Percentiles rank a stretch among this genome's conserved stretches.
These are phyloP conservation scores for Aspergillus fischeri DNA, from an alignment of 2,329 filamentous ascomycete genomes.

Conservation along the genomic window DNA sequence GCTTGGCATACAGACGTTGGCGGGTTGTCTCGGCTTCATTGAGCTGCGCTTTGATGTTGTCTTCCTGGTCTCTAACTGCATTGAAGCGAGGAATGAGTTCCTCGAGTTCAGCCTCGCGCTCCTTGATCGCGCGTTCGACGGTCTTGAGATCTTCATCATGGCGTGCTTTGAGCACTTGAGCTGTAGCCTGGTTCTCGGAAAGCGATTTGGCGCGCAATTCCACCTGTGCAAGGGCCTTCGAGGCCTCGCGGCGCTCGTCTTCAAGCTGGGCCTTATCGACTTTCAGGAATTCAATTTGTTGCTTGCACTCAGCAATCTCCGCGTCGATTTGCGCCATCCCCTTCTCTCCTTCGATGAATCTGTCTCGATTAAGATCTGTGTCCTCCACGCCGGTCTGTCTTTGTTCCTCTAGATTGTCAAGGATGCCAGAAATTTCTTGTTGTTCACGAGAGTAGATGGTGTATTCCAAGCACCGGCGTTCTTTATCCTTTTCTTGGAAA, in stretches of 20 bases:
- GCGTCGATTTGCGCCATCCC: slow-evolving; percentile 71
- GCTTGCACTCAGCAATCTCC: slow-evolving; percentile 73
- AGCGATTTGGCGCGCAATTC: slow-evolving; percentile 81
- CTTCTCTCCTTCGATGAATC: slow-evolving; percentile 74
- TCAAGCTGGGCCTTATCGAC: slow-evolving; percentile 85
- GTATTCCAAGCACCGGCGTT: slow-evolving; percentile 88
- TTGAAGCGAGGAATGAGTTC: slow-evolving; percentile 74
- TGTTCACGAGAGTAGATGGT: slow-evolving; percentile 91
- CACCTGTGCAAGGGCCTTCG: slow-evolving; percentile 74
- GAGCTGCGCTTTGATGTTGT: slow-evolving; percentile 64
- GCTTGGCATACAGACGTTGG: slow-evolving; percentile 82
- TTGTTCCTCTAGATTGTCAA: slow-evolving; percentile 78
- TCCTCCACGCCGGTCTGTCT: slow-evolving; percentile 79
- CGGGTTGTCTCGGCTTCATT: slow-evolving; percentile 71
- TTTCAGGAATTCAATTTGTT: slow-evolving; percentile 77
- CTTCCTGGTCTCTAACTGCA: slow-evolving; percentile 68
- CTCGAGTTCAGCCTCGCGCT: slow-evolving; percentile 72
- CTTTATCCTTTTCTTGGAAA: slow-evolving; percentile 91
- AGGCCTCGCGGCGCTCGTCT: slow-evolving; percentile 78
- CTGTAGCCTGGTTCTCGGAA: slow-evolving; percentile 73
- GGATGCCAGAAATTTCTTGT: slow-evolving; percentile 67
- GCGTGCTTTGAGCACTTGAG: slow-evolving; percentile 66
- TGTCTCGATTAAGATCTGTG: slow-evolving; percentile 73
- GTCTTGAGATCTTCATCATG: slow-evolving; percentile 68
- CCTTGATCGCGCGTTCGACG: slow-evolving; percentile 68